Conservation (phyloP, 345 rosid species). For the Salix caprea region DNA sequence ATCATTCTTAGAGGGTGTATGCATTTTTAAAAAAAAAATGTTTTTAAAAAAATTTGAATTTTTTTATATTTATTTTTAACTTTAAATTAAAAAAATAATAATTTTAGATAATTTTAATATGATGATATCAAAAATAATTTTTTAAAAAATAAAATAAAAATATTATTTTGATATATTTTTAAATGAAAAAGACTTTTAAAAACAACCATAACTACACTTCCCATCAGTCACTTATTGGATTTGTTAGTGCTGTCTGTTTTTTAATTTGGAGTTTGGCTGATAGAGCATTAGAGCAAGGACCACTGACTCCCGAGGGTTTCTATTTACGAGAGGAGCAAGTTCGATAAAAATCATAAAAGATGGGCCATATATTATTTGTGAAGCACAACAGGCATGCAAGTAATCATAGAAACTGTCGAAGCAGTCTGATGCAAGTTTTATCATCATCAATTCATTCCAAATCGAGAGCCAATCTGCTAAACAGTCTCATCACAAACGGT, state of each 20-base stretch:
- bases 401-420: not conserved
- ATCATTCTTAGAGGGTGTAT: not conserved
- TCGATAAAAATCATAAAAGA: not conserved
- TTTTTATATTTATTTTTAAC: too few species aligned
- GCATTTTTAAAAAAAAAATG: too few species aligned
- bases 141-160: too few species aligned
- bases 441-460: not conserved
- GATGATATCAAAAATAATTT: too few species aligned
- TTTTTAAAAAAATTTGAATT: too few species aligned
- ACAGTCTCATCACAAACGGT: not conserved
- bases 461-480: not conserved
- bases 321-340: not conserved
- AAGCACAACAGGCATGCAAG: not conserved
- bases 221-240: not conserved
- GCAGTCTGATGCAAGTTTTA: not conserved
- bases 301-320: not conserved
- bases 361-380: not conserved
- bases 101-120: too few species aligned
- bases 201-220: rapidly evolving
- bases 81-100: too few species aligned
- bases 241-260: not conserved
- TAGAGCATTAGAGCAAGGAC: not conserved
- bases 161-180: too few species aligned
- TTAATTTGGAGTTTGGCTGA: not conserved
- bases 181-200: too few species aligned